A percentile compares a stretch with the other conserved stretches of the same genome.
These are phyloP conservation scores for Phytopythium delawarense DNA, from an alignment of 352 stramenopile species.

Conservation along the genomic window DNA sequence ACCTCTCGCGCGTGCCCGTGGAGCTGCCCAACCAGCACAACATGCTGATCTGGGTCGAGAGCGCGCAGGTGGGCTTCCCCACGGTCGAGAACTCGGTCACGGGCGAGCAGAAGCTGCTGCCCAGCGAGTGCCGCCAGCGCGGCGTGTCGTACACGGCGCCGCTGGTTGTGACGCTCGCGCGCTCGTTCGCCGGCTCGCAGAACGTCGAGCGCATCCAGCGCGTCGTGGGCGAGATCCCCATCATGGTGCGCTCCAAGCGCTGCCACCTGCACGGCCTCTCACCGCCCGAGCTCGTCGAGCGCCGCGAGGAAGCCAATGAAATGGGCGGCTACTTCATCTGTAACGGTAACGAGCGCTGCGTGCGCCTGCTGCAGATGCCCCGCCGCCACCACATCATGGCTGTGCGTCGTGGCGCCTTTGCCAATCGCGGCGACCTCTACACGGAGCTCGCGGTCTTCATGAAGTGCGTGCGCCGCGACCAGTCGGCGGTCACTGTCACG, in stretches of 20 bases:
- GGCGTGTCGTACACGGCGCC: constrained; percentile 95
- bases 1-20: constrained; percentile 90
- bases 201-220: constrained; percentile 82
- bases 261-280: constrained; percentile 93
- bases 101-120: constrained; percentile 82
- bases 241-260: constrained; percentile 96
- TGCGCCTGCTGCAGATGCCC: constrained; percentile 96
- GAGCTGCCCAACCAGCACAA: constrained; percentile 85
- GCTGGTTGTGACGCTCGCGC: constrained; percentile 91
- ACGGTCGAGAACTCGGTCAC: constrained; percentile 82
- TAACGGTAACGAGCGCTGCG: constrained; percentile 98
- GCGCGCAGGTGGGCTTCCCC: constrained; percentile 91
- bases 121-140: constrained; percentile 95
- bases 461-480: constrained; percentile 94
- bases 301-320: constrained; percentile 93
- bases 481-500: constrained; percentile 96
- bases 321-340: constrained; percentile 99
- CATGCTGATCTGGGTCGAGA: constrained; percentile 91
- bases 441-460: constrained; percentile 97
- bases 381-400: constrained; percentile 89
- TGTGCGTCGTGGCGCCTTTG: constrained; percentile 96
- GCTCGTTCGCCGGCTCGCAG: constrained; percentile 71
- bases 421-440: constrained; percentile 95
- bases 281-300: constrained; percentile 85
- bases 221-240: constrained; percentile 94